Evolutionary conservation across 179 eudicot species (phyloP).

Genomic region (Spinacia oleracea): DNA sequence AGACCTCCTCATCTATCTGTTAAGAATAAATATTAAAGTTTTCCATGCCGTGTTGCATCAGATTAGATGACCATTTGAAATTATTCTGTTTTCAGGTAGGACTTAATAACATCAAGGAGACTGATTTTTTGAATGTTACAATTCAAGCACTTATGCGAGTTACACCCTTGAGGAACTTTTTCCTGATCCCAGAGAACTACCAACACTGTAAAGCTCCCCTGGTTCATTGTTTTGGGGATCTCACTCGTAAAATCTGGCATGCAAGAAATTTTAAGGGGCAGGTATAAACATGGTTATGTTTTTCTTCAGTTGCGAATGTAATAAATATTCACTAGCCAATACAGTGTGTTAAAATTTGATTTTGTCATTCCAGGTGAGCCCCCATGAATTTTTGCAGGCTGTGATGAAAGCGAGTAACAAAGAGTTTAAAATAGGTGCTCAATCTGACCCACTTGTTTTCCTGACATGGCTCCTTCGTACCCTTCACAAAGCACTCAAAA

Average conservation of each 20-base stretch:
- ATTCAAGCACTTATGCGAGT: conserved; percentile 95
- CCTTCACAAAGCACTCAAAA: conserved; percentile 70
- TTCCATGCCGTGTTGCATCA: background rate
- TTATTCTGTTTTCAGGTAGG: conserved; percentile 63
- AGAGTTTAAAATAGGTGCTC: conserved; percentile 77
- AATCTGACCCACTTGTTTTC: conserved; percentile 95
- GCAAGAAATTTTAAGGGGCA: conserved; percentile 96
- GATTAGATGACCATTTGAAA: conserved; percentile 6
- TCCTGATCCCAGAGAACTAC: conserved; percentile 91
- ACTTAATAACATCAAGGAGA: conserved; percentile 85
- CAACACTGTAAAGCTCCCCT: conserved; percentile 71
- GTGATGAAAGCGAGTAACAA: conserved; percentile 94
- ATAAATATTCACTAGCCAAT: background rate
- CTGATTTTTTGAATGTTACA: conserved; percentile 93
- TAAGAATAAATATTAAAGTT: background rate
- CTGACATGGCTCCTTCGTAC: conserved; percentile 98
- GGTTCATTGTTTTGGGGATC: conserved; percentile 95
- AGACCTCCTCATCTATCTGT: background rate
- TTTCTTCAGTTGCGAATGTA: background rate
- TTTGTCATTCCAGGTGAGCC: conserved; percentile 74
- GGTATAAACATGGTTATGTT: conserved; percentile 44
- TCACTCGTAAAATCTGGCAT: conserved; percentile 94
- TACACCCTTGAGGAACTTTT: conserved; percentile 92
- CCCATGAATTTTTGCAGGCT: conserved; percentile 97
- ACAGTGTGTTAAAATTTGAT: background rate